Conservation (phyloP, 1,139 yeast genomes). For the Pneumocystis sp. region DNA sequence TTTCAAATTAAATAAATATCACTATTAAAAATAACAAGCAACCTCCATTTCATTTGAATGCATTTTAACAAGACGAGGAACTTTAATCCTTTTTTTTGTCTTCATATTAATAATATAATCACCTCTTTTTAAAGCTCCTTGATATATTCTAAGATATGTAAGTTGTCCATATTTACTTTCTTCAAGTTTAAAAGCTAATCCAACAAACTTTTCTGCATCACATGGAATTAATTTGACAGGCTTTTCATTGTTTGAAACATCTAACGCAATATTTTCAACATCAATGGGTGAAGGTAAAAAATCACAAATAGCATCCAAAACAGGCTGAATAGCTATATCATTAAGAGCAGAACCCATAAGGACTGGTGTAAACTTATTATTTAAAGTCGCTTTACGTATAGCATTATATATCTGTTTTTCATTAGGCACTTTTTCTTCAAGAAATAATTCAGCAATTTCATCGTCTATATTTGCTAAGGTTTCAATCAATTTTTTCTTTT, state of each 20-base stretch:
- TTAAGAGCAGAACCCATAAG: conserved; percentile 85
- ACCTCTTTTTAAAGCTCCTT: conserved; percentile 87
- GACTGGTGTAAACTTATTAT: conserved; percentile 53
- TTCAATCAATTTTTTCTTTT: conserved; percentile 68
- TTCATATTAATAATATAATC: conserved; percentile 76
- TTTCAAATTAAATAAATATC: conserved; percentile 33
- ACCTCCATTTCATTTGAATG: conserved; percentile 63
- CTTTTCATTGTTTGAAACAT: conserved; percentile 50
- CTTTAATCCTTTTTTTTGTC: conserved; percentile 85
- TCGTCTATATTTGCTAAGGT: conserved; percentile 75
- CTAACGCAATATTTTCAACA: conserved; percentile 56
- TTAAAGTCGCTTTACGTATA: conserved; percentile 47
- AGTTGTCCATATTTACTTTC: conserved; percentile 97
- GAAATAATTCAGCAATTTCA: conserved; percentile 54
- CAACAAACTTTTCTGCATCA: conserved; percentile 69
- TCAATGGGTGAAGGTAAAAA: conserved; percentile 84
- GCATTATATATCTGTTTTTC: conserved; percentile 65
- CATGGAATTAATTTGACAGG: conserved; percentile 68
- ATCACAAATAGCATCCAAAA: conserved; percentile 63
- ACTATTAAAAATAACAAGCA: conserved; percentile 24
- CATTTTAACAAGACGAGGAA: conserved; percentile 94
- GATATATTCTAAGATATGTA: conserved; percentile 91
- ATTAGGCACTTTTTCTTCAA: conserved; percentile 53
- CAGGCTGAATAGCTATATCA: conserved; percentile 89
- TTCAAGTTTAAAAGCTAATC: conserved; percentile 92